Evolutionary conservation across 2,329 filamentous ascomycete species (phyloP).

Genomic region (Xylaria sp.): DNA sequence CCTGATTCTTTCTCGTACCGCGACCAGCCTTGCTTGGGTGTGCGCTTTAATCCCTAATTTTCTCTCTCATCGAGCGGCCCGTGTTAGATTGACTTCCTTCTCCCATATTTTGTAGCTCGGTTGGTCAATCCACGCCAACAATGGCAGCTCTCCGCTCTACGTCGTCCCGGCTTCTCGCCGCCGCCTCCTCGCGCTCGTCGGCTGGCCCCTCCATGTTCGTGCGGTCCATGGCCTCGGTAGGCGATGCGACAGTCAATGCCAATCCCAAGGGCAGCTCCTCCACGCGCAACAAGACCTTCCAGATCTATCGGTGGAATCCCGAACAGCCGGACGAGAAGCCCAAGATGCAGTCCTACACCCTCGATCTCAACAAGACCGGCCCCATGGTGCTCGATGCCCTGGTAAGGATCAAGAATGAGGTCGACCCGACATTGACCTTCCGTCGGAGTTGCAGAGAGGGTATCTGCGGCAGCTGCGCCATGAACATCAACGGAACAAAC

Average conservation of each 20-base stretch:
- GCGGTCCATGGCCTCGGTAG: conserved; percentile 67
- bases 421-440: conserved; percentile 96
- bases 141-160: conserved; percentile 73
- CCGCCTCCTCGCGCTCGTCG: conserved; percentile 55
- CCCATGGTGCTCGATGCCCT: conserved; percentile 98
- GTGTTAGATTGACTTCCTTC: conserved; percentile 7
- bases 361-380: conserved; percentile 98
- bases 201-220: conserved; percentile 57
- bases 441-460: conserved; percentile 95
- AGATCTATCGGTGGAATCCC: conserved; percentile 99
- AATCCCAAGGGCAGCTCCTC: conserved; percentile 68
- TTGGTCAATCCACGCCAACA: conserved; percentile 44
- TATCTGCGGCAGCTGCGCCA: conserved; percentile 97
- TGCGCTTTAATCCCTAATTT: conserved; percentile 3
- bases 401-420: conserved; percentile 98
- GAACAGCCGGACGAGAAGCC: conserved; percentile 93
- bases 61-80: conserved; percentile 1
- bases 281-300: conserved; percentile 88
- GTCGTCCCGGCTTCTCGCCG: conserved; percentile 63
- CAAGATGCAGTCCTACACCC: conserved; percentile 90
- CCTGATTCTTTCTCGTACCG: conserved; percentile 10
- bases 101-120: conserved; percentile 3
- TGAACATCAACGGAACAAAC: conserved; percentile 99
- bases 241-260: conserved; percentile 69
- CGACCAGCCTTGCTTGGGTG: conserved; percentile 34